Evolutionary conservation across 805 yeast species (phyloP), one percentile per base, ranked within the genome.

Genomic region (Candida silvatica): DNA sequence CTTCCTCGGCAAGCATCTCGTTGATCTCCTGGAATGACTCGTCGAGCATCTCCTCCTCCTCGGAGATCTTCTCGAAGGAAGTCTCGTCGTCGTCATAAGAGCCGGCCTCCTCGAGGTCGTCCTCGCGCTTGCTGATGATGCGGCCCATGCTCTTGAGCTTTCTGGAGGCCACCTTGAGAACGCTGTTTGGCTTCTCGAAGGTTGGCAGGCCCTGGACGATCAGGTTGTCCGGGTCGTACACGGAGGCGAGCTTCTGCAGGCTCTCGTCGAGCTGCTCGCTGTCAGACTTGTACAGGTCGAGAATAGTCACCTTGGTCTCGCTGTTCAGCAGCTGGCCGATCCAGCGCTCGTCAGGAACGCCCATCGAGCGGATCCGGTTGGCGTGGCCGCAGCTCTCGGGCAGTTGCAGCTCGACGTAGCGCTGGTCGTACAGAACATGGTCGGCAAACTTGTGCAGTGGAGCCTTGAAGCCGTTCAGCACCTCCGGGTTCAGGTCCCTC

Each of bases 151-250:
- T 32, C 24, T 34, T 43, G n/a, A 46, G 22, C 33, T 38, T 43
- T 3, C 34, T 9, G 11, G 49, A 35, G 4, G 53, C 46, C 20
- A 39, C 39, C 17, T 40, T 38, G 3, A 45, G 6, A n/a, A 51
- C 23, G 4, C 48, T 40, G 27, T 44, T 34, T 4, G 37, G 33
- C 6, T 30, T 28, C 7, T 36, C 28, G 31, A 46, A 46, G 6
- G 41, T 26, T 24, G 64, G 64, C 18, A 58, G 31, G 15, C 63
- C 64, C 43, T 59, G 64, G 28, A 59, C 41, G 20, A 58, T 46
- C 6, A 56, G 23, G 26, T 45, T 42, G 15, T 40, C 37, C 9
- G 40, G 19, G 4, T 37, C 17, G 26, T 31, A 32, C 6, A 43
- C 39, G 19, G 40, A 32, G 8, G 41, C 34, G 12, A 46, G 25